Conservation (phyloP, 495 filamentous ascomycete genomes). For the Penicillium alfredii region DNA sequence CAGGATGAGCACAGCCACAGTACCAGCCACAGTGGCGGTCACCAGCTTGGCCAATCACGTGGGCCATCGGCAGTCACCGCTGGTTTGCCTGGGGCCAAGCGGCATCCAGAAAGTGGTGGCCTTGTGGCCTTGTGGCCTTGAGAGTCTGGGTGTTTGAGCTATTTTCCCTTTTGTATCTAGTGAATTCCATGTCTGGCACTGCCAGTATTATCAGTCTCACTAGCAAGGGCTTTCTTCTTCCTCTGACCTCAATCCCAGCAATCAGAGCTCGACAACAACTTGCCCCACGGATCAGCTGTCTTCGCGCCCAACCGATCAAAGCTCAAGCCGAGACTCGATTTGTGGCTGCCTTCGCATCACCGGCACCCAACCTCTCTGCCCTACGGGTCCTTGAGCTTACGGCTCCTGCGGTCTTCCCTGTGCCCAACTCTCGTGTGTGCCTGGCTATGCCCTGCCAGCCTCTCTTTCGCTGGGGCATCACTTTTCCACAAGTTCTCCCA, state of each 20-base stretch:
- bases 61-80: constrained; percentile 31
- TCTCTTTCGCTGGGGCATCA: constrained; percentile 13
- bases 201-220: too few species aligned
- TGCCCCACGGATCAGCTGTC: constrained; percentile 23
- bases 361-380: constrained; percentile 27
- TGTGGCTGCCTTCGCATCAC: constrained; percentile 24
- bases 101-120: too few species aligned
- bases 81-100: too few species aligned
- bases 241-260: too few species aligned
- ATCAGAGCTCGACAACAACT: constrained; percentile 23
- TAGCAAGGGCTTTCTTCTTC: too few species aligned
- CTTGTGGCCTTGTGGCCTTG: too few species aligned
- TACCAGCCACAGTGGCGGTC: constrained; percentile 38
- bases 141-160: too few species aligned
- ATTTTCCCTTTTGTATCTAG: too few species aligned
- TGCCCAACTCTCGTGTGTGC: constrained; percentile 22
- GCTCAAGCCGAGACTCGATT: constrained; percentile 18
- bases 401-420: constrained; percentile 19
- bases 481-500: too few species aligned
- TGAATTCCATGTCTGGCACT: too few species aligned
- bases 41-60: constrained; percentile 26
- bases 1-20: constrained; percentile 19
- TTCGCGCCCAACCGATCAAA: constrained; percentile 18
- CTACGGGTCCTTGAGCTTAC: constrained; percentile 12
- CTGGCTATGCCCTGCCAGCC: constrained; percentile 22